Conservation (phyloP, 2,329 filamentous ascomycete species). For the Diplodia intermedia region DNA sequence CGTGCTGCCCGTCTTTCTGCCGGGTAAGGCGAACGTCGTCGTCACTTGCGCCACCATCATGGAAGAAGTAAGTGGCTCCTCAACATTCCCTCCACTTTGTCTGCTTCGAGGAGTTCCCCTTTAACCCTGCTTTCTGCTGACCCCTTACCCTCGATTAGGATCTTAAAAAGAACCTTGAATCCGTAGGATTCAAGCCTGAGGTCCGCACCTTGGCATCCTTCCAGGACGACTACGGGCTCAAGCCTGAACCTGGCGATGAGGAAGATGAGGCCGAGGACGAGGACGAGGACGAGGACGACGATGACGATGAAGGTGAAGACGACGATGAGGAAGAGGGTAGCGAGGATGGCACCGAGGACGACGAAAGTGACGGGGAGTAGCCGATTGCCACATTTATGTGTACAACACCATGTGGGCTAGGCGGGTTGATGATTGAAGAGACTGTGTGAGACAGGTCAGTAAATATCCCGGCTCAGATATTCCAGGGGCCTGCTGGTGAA, state of each 20-base stretch:
- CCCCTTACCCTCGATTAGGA: conserved; percentile 57
- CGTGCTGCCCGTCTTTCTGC: conserved; percentile 79
- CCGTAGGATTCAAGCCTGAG: conserved; percentile 79
- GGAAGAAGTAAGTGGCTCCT: conserved; percentile 73
- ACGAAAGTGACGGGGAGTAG: conserved; percentile 25
- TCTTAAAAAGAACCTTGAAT: conserved; percentile 75
- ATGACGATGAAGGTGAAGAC: conserved; percentile 47
- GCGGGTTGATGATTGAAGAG: no score
- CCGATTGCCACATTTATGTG: neutral
- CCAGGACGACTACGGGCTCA: conserved; percentile 87
- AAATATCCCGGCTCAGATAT: no score
- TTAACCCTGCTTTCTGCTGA: neutral
- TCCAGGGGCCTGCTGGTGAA: no score
- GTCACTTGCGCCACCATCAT: conserved; percentile 87
- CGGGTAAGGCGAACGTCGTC: conserved; percentile 81
- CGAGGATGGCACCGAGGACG: neutral
- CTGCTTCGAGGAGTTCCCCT: neutral
- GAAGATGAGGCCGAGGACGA: conserved; percentile 67
- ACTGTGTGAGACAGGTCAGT: no score
- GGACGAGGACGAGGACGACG: conserved; percentile 55
- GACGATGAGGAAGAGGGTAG: neutral
- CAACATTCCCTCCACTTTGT: neutral
- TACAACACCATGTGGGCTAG: neutral
- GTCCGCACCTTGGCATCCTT: conserved; percentile 78
- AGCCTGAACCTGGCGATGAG: conserved; percentile 66